These are phyloP conservation scores for Fusarium anthophilum DNA, from an alignment of 2,329 filamentous ascomycete genomes.

Conservation along the genomic window DNA sequence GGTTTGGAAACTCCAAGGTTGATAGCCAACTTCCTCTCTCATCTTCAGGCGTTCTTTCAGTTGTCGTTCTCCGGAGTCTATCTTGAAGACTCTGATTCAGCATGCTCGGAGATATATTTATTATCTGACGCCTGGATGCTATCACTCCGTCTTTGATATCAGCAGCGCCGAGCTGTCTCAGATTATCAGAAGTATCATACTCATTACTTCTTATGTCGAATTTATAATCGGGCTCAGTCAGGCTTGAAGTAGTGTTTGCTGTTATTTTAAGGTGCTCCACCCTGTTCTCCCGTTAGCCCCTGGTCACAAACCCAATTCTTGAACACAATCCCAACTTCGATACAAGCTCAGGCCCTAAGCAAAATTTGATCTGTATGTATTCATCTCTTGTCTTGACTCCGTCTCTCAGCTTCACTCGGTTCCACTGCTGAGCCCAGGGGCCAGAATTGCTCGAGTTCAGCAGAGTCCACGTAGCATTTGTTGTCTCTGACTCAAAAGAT, in stretches of 20 bases:
- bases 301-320: no score
- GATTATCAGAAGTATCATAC: neutral
- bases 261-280: neutral
- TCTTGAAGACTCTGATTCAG: neutral
- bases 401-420: neutral
- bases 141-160: accelerated
- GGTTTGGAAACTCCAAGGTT: neutral
- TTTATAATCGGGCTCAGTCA: neutral
- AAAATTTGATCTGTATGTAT: no score
- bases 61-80: neutral
- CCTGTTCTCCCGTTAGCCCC: no score
- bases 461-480: neutral
- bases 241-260: neutral
- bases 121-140: neutral
- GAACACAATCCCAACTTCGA: no score
- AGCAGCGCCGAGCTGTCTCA: neutral
- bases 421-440: neutral
- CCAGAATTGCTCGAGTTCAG: neutral
- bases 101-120: neutral
- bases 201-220: neutral
- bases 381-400: no score
- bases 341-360: no score
- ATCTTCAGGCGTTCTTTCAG: neutral
- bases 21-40: neutral
- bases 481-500: no score